These are phyloP conservation scores for Kalaharituber pfeilii DNA, from an alignment of 2,329 filamentous ascomycete species.

Conservation along the genomic window DNA sequence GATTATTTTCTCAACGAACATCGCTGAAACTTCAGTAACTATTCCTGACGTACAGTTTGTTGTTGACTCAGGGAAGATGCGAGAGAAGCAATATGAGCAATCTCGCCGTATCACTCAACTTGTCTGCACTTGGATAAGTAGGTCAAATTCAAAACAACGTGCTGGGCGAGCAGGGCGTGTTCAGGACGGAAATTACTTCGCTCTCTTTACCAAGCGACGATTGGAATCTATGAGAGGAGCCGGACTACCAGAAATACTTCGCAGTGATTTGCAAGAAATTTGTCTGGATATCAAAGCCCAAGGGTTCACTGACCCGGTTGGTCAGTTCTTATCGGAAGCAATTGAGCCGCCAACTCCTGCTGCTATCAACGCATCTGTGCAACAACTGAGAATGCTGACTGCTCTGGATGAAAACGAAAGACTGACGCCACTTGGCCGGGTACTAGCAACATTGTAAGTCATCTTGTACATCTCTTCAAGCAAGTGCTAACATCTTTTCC, in stretches of 20 bases:
- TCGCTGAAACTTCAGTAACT: slow-evolving; percentile 36
- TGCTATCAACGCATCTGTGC: slow-evolving; percentile 28
- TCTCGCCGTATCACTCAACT: slow-evolving; percentile 27
- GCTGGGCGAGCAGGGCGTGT: slow-evolving; percentile 36
- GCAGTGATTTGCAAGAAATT: slow-evolving; percentile 30
- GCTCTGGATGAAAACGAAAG: slow-evolving; percentile 31
- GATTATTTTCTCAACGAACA: slow-evolving; percentile 35
- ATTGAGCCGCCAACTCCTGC: slow-evolving; percentile 31
- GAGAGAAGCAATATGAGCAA: slow-evolving; percentile 30
- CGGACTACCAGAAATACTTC: slow-evolving; percentile 29
- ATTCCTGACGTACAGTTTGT: slow-evolving; percentile 37
- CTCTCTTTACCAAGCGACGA: slow-evolving; percentile 28
- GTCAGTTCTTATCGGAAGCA: slow-evolving; percentile 29
- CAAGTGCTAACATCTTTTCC: slow-evolving; percentile 5
- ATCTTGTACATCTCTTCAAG: slow-evolving; percentile 3
- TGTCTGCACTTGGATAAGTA: slow-evolving; percentile 32
- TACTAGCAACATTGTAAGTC: slow-evolving; percentile 29
- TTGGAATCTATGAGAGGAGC: slow-evolving; percentile 21
- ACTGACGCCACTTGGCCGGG: slow-evolving; percentile 32
- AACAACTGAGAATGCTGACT: slow-evolving; percentile 28
- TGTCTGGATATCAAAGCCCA: slow-evolving; percentile 31
- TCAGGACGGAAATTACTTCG: slow-evolving; percentile 34
- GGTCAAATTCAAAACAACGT: slow-evolving; percentile 33
- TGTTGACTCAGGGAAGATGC: slow-evolving; percentile 31
- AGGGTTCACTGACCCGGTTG: slow-evolving; percentile 27